Evolutionary conservation across 169 alveolate species (phyloP), one percentile per base, ranked within the genome.

Genomic region (Plasmodium inui): DNA sequence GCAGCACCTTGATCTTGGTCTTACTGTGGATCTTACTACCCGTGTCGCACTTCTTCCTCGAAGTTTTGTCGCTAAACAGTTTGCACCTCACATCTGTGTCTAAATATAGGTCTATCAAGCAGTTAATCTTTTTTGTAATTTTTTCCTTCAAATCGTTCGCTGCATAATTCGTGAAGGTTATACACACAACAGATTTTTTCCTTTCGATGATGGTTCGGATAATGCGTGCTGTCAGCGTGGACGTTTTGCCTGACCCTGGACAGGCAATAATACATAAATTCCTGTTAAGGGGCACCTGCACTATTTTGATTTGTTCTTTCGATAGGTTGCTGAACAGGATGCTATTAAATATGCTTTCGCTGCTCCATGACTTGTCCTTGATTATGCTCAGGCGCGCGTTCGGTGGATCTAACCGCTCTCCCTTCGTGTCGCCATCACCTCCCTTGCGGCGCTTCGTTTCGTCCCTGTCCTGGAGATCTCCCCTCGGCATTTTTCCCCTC

Each of bases 221-320:
- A 17, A 97, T 96, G 84, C 97, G 94, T 22, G 96, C 89, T 34
- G 97, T 97, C 94, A 97, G 85, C 32, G 97, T 96, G 46, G 95
- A 94, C 10, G 98, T 97, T 93, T 97, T 97, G 0, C 98, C 98
- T 7, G 97, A 93, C 17, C 98, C 98, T 74, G 98, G 97, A 4
- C 97, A 97, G 2, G 98, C 98, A 2, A 96, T 94, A 17, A 97
- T 97, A 30, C 95, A 78, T 72, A 96, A 79, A 71, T 96, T 94
- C 32, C 84, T 79, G 8, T 95, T 96, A 44, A 93, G 81, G 74
- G 86, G 93, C 44, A 84, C 80, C 67, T 84, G 81, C 4, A 96
- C 97, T 14, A 97, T 97, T 72, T 82, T 84, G 3, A 55, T 61
- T 92, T 97, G 98, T n/a, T 97, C 97, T 6, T 32, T 55, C 12